These are phyloP conservation scores for Fusarium papillatum DNA, from an alignment of 2,329 filamentous ascomycete genomes.

Conservation along the genomic window DNA sequence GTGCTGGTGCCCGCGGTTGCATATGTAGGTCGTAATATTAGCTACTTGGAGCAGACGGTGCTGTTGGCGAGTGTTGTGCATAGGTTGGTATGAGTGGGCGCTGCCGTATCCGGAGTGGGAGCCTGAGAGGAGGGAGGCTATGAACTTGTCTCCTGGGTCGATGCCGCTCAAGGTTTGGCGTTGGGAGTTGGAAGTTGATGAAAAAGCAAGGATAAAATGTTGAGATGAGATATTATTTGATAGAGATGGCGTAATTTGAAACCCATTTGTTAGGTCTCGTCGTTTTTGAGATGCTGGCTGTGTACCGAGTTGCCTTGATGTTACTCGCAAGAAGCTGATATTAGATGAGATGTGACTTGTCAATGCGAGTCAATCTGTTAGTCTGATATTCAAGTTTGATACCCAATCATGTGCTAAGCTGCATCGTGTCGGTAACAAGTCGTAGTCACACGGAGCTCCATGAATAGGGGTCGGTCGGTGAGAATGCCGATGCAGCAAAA, in stretches of 20 bases:
- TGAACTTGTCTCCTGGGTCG: slow-evolving; percentile 35
- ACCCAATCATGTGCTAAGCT: neutral
- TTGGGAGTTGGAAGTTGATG: slow-evolving; percentile 25
- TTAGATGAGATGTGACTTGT: neutral
- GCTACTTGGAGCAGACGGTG: slow-evolving; percentile 61
- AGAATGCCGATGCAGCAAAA: neutral
- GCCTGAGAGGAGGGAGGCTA: slow-evolving; percentile 35
- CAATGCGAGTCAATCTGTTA: neutral
- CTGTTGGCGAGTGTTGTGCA: slow-evolving; percentile 57
- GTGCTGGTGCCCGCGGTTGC: slow-evolving; percentile 56
- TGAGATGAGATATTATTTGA: neutral
- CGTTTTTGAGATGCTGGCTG: neutral
- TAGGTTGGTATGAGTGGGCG: slow-evolving; percentile 57
- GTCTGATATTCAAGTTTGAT: neutral
- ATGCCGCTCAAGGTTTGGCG: slow-evolving; percentile 44
- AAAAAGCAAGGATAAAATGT: slow-evolving; percentile 18
- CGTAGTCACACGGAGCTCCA: neutral
- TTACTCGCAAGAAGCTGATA: neutral
- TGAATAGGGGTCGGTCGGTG: neutral
- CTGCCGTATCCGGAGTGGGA: slow-evolving; percentile 36
- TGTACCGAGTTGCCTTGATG: neutral
- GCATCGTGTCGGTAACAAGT: neutral
- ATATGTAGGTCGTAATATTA: slow-evolving; percentile 53
- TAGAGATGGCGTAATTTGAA: neutral
- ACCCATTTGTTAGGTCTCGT: neutral